Evolutionary conservation across 495 filamentous ascomycete genomes (phyloP).

Genomic region (Aspergillus homomorphus): DNA sequence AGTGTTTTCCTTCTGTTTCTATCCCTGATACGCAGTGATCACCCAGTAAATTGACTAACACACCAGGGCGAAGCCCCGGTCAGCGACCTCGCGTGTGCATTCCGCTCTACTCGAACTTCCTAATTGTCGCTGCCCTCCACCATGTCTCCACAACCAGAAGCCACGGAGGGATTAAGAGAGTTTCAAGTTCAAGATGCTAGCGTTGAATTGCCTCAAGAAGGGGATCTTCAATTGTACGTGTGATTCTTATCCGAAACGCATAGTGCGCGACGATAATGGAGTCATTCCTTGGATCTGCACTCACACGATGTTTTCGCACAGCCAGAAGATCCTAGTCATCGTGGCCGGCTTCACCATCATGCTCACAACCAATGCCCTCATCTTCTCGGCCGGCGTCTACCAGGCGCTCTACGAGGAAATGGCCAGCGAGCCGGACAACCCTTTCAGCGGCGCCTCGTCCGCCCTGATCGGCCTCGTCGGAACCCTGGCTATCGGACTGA

Average conservation of each 20-base stretch:
- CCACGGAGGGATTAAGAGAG: neutral
- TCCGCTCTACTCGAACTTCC: no score
- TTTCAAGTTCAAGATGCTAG: neutral
- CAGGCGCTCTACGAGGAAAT: slow-evolving; percentile 45
- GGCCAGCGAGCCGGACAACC: slow-evolving; percentile 24
- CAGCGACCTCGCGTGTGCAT: no score
- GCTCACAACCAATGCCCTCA: slow-evolving; percentile 42
- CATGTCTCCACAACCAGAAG: neutral
- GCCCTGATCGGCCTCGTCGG: slow-evolving; percentile 45
- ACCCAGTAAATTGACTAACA: no score
- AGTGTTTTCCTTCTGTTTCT: no score
- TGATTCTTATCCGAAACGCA: no score
- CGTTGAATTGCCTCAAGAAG: neutral
- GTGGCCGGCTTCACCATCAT: slow-evolving; percentile 30
- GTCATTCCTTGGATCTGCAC: neutral
- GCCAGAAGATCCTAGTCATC: slow-evolving; percentile 11
- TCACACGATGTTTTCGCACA: neutral
- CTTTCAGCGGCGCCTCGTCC: slow-evolving; percentile 38
- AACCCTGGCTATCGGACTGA: slow-evolving; percentile 40
- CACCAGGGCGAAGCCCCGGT: no score
- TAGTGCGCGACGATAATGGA: no score
- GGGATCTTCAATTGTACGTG: neutral
- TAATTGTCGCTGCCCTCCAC: neutral
- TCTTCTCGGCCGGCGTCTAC: slow-evolving; percentile 47
- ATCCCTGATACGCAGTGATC: no score